phyloP scores from a whole-genome alignment of 164 flowering plant genomes.

The Chimonanthus praecox region DNA sequence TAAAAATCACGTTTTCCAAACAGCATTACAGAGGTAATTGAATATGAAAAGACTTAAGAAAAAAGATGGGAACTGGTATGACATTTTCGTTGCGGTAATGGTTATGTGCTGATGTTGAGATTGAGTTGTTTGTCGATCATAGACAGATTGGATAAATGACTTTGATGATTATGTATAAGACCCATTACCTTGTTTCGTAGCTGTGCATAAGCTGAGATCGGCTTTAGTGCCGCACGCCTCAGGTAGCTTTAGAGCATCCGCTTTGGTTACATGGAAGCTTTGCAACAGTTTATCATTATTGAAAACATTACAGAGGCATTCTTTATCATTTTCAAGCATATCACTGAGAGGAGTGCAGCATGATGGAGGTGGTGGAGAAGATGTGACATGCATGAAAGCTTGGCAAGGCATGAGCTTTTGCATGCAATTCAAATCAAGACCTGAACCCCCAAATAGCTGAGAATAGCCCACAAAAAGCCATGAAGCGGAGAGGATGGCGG shows the following conservation, averaged over 20 bases:
- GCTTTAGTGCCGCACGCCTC: constrained; percentile 29
- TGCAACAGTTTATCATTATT: constrained; percentile 18
- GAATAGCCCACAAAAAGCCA: constrained; percentile 10
- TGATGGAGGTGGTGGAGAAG: constrained; percentile 18
- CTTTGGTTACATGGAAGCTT: constrained; percentile 23
- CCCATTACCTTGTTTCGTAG: too few species aligned
- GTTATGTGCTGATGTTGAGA: too few species aligned
- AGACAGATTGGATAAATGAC: too few species aligned
- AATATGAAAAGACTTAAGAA: too few species aligned
- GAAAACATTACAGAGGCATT: constrained; percentile 34
- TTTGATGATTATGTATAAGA: too few species aligned
- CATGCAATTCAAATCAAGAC: constrained; percentile 18
- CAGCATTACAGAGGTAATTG: too few species aligned
- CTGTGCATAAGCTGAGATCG: constrained; percentile 27
- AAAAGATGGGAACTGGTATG: too few species aligned
- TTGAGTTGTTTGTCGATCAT: too few species aligned
- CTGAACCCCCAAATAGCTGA: not conserved
- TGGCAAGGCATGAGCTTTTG: constrained; percentile 36
- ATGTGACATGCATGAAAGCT: constrained; percentile 15
- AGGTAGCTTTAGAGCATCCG: constrained; percentile 26
- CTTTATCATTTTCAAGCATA: constrained; percentile 17
- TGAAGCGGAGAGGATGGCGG: constrained; percentile 9
- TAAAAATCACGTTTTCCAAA: too few species aligned
- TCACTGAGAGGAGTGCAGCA: constrained; percentile 39
- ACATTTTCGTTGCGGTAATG: too few species aligned